These are phyloP conservation scores for Coemansia sp. DNA, from an alignment of 192 early-diverging fungal species.

Conservation along the genomic window DNA sequence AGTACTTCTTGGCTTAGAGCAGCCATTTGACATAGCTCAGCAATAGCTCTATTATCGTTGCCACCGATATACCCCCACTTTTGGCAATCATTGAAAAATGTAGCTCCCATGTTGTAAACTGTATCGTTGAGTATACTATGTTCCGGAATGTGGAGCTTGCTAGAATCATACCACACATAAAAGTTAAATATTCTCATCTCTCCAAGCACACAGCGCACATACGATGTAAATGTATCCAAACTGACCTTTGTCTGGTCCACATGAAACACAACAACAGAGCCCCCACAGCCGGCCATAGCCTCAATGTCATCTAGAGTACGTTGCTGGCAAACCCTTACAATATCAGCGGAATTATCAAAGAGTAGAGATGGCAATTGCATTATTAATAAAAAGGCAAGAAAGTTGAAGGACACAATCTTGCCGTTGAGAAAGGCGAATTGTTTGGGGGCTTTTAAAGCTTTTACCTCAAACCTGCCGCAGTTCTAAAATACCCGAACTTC, in stretches of 20 bases:
- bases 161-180: slow-evolving; percentile 3
- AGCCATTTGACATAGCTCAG: neutral
- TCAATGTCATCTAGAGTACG: neutral
- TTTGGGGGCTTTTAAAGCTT: too few relatives aligned
- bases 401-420: neutral
- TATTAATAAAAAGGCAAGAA: neutral
- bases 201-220: neutral
- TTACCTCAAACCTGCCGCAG: too few relatives aligned
- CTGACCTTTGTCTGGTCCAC: neutral
- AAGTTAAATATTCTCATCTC: neutral
- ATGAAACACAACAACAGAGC: neutral
- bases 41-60: neutral
- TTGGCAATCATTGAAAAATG: neutral
- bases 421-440: too few relatives aligned
- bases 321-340: neutral
- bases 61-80: slow-evolving; percentile 4
- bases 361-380: neutral
- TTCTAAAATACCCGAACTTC: too few relatives aligned
- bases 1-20: neutral
- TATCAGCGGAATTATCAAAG: neutral
- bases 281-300: neutral
- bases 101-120: neutral
- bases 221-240: neutral
- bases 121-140: neutral
- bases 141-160: neutral